A percentile compares a stretch with the other conserved stretches of the same genome.
phyloP scores from a whole-genome alignment of 768 basidiomycete genomes.

The Leccinum incarnatum region DNA sequence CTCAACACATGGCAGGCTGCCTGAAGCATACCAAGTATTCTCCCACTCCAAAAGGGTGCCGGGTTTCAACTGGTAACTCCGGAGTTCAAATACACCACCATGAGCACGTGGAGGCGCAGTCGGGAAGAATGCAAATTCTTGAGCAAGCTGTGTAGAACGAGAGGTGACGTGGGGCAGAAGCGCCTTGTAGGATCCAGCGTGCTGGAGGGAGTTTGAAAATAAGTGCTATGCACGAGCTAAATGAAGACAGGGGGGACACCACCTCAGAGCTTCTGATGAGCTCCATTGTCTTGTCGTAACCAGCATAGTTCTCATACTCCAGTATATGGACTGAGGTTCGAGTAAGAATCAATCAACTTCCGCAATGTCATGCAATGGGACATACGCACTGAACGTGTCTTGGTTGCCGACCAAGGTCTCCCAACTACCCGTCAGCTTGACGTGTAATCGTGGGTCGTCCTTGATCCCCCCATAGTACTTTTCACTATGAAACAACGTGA shows the following conservation, averaged over 20 bases:
- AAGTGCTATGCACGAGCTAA: not conserved
- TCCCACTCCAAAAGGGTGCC: conserved; percentile 96
- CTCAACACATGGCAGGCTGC: not conserved
- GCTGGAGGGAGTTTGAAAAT: conserved; percentile 37
- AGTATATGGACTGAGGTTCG: conserved; percentile 58
- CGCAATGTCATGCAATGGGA: conserved; percentile 22
- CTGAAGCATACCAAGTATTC: conserved; percentile 65
- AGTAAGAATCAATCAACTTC: not conserved
- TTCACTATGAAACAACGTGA: conserved; percentile 48
- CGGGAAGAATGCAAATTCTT: conserved; percentile 95
- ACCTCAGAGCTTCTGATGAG: conserved; percentile 69
- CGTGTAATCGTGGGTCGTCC: conserved; percentile 65
- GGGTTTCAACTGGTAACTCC: conserved; percentile 84
- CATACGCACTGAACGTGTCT: conserved; percentile 69
- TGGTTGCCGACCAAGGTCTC: conserved; percentile 88
- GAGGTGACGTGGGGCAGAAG: conserved; percentile 76
- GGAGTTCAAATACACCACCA: conserved; percentile 92
- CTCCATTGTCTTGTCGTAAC: conserved; percentile 74
- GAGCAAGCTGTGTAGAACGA: conserved; percentile 75
- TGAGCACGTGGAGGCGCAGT: conserved; percentile 82
- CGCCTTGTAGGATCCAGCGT: conserved; percentile 62
- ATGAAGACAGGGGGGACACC: conserved; percentile 26
- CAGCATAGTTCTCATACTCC: conserved; percentile 92
- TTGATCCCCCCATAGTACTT: conserved; percentile 81
- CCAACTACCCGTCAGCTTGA: conserved; percentile 93